Percentiles rank a stretch among this genome's conserved stretches.
phyloP scores from a whole-genome alignment of 2,329 filamentous ascomycete genomes.

The Pseudogymnoascus sp. region DNA sequence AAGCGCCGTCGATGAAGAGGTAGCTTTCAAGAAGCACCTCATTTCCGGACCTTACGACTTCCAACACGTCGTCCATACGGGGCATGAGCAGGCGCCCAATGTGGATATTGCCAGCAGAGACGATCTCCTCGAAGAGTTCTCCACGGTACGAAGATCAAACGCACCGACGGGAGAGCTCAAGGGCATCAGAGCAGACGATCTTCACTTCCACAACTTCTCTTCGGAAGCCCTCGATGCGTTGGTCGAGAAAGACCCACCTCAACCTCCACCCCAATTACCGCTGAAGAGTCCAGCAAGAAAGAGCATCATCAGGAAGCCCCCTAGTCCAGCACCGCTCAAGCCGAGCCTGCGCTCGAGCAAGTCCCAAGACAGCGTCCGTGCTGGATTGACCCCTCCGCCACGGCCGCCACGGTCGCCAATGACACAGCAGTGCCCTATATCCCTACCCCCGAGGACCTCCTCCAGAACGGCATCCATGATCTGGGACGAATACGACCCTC shows the following conservation, averaged over 20 bases:
- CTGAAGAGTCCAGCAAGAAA: conserved; percentile 6
- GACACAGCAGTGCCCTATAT: conserved; percentile 33
- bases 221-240: conserved; percentile 33
- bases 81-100: conserved; percentile 40
- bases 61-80: conserved; percentile 54
- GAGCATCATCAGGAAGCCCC: neutral
- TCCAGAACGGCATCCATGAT: conserved; percentile 42
- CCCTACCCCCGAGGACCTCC: conserved; percentile 46
- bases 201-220: conserved; percentile 43
- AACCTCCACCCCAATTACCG: conserved; percentile 15
- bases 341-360: conserved; percentile 28
- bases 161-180: conserved; percentile 31
- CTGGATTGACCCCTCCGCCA: conserved; percentile 32
- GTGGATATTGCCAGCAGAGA: conserved; percentile 33
- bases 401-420: conserved; percentile 43
- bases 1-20: neutral
- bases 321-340: neutral
- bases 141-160: conserved; percentile 34
- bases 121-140: conserved; percentile 39
- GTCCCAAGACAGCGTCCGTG: conserved; percentile 33
- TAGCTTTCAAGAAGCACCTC: conserved; percentile 35
- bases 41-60: conserved; percentile 62
- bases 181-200: conserved; percentile 34
- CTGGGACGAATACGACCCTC: conserved; percentile 37
- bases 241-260: conserved; percentile 16